Evolutionary conservation across 129 eudicot genomes (phyloP).

Genomic region (Chrysanthemum makinoi): DNA sequence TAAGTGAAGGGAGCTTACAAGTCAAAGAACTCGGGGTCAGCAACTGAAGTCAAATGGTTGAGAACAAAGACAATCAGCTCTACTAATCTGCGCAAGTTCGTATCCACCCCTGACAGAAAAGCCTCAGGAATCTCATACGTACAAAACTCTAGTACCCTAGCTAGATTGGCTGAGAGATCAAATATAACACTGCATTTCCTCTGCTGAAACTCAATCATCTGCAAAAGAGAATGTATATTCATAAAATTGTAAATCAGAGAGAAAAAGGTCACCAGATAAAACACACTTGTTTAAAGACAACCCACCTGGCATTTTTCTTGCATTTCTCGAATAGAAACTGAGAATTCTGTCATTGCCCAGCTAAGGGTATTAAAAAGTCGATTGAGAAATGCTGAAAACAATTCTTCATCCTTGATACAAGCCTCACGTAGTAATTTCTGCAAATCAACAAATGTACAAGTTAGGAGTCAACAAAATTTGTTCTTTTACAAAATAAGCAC

Average conservation of each 20-base stretch:
- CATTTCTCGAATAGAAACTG: conserved; percentile 91
- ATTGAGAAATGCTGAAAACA: conserved; percentile 80
- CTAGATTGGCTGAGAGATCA: conserved; percentile 94
- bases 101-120: conserved; percentile 80
- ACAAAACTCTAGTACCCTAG: conserved; percentile 87
- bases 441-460: conserved; percentile 12
- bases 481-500: conserved; percentile 10
- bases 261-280: conserved; percentile 1
- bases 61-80: conserved; percentile 83
- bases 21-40: conserved; percentile 82
- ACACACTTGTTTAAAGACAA: conserved; percentile 2
- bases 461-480: not conserved
- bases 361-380: conserved; percentile 88
- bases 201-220: conserved; percentile 81
- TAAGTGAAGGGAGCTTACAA: conserved; percentile 45
- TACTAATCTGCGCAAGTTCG: conserved; percentile 78
- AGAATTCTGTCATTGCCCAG: conserved; percentile 98
- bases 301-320: conserved; percentile 83
- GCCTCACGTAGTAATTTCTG: conserved; percentile 86
- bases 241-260: not conserved
- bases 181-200: conserved; percentile 86
- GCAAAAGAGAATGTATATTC: conserved; percentile 18
- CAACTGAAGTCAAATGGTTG: conserved; percentile 71
- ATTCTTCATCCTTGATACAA: conserved; percentile 70
- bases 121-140: conserved; percentile 88